phyloP scores from a whole-genome alignment of 1,139 yeast species.

The Nakaseomyces delphensis region DNA sequence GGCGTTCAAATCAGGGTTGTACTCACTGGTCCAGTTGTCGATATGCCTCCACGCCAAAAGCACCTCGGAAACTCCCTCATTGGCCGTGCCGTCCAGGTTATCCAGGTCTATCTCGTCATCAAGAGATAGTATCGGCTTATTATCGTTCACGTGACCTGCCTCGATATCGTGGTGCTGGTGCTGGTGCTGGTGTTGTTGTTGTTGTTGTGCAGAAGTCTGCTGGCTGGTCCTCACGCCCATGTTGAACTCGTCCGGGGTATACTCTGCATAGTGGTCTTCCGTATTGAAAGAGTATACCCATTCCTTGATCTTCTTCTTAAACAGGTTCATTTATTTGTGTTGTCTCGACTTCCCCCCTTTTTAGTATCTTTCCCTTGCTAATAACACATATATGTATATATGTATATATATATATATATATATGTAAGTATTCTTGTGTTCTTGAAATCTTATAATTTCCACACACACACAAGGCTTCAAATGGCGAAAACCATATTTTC shows the following conservation, averaged over 20 bases:
- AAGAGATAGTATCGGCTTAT: constrained; percentile 1
- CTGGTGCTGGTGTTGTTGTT: too few relatives aligned
- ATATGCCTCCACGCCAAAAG: constrained; percentile 64
- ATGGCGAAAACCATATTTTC: too few relatives aligned
- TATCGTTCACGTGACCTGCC: constrained; percentile 14
- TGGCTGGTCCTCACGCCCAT: constrained; percentile 21
- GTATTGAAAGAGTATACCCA: constrained; percentile 58
- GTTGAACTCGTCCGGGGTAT: constrained; percentile 38
- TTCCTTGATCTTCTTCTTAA: constrained; percentile 40
- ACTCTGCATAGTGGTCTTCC: constrained; percentile 62
- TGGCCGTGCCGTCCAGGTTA: constrained; percentile 17
- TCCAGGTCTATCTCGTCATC: constrained; percentile 12
- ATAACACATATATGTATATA: background rate
- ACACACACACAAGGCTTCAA: too few relatives aligned
- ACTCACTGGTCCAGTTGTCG: constrained; percentile 48
- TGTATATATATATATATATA: too few relatives aligned
- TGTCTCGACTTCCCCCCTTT: background rate
- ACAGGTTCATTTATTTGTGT: constrained; percentile 25
- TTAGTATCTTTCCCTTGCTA: background rate
- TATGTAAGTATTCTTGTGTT: background rate
- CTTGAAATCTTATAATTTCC: too few relatives aligned
- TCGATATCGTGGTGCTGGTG: constrained; percentile 13
- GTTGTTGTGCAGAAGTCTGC: constrained; percentile 1
- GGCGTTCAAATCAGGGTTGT: constrained; percentile 48
- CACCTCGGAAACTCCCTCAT: constrained; percentile 55